Percentiles rank a stretch among this genome's conserved stretches.
These are phyloP conservation scores for Pseudogymnoascus sp. DNA, from an alignment of 2,329 filamentous ascomycete genomes.

Conservation along the genomic window DNA sequence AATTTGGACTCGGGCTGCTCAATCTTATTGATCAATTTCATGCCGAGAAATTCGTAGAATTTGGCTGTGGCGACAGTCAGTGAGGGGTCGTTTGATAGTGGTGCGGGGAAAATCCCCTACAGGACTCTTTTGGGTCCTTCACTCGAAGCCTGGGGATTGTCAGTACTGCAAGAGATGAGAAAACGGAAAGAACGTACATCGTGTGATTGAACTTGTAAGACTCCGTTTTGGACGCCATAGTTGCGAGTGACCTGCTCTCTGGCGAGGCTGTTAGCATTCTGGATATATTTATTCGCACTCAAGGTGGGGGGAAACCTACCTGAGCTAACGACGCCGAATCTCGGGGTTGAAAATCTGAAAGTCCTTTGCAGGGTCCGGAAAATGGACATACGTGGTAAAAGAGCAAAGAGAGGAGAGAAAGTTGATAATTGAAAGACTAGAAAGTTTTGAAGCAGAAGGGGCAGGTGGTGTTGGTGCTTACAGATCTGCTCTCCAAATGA, in stretches of 20 bases:
- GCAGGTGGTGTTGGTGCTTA: not conserved
- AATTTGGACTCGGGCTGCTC: slow-evolving; percentile 84
- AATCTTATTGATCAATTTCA: slow-evolving; percentile 75
- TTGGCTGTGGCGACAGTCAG: slow-evolving; percentile 49
- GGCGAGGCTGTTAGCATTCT: not conserved
- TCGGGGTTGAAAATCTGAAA: slow-evolving; percentile 12
- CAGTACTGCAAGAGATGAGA: slow-evolving; percentile 10
- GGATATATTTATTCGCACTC: not conserved
- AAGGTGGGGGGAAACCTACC: not conserved
- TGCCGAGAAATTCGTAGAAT: slow-evolving; percentile 89
- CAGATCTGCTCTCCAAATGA: slow-evolving; percentile 2
- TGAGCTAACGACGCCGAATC: not conserved
- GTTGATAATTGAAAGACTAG: slow-evolving; percentile 7
- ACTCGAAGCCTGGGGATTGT: slow-evolving; percentile 65
- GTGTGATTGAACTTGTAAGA: slow-evolving; percentile 85
- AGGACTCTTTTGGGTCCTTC: slow-evolving; percentile 80
- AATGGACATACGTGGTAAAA: slow-evolving; percentile 18
- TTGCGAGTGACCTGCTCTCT: slow-evolving; percentile 27
- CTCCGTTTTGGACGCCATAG: slow-evolving; percentile 57
- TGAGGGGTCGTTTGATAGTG: not conserved
- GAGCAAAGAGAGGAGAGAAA: not conserved
- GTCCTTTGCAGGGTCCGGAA: slow-evolving; percentile 19
- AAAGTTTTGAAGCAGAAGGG: not conserved
- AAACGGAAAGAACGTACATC: slow-evolving; percentile 51
- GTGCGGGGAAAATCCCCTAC: slow-evolving; percentile 36